These are phyloP conservation scores for Pseudogymnoascus sp. DNA, from an alignment of 2,329 filamentous ascomycete genomes.

Conservation along the genomic window DNA sequence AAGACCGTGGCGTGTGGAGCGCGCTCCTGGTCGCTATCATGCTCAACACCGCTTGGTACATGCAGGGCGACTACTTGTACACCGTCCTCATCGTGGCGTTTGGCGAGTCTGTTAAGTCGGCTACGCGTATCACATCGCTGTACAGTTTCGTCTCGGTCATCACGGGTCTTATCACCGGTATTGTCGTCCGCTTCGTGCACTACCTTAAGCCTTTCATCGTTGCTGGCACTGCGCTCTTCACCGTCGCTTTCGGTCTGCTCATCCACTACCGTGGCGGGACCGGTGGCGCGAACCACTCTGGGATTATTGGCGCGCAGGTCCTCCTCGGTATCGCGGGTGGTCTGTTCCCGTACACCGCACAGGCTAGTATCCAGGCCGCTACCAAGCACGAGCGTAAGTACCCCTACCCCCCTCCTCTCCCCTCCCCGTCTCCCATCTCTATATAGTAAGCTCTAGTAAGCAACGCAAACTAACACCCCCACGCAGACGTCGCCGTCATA, in stretches of 20 bases:
- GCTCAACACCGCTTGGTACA: constrained; percentile 51
- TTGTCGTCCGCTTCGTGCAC: constrained; percentile 48
- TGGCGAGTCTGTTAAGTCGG: constrained; percentile 45
- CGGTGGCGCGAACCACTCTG: constrained; percentile 36
- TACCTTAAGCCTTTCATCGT: constrained; percentile 57
- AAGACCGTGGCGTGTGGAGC: constrained; percentile 56
- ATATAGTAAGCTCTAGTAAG: too few relatives aligned
- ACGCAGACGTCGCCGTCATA: constrained; percentile 47
- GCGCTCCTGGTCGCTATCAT: constrained; percentile 49
- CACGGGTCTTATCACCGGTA: constrained; percentile 45
- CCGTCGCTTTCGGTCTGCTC: constrained; percentile 56
- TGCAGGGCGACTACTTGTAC: constrained; percentile 57
- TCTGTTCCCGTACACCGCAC: constrained; percentile 44
- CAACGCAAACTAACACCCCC: constrained; percentile 8
- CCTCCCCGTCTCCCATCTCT: background rate
- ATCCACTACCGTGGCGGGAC: constrained; percentile 52
- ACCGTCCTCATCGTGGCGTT: constrained; percentile 54
- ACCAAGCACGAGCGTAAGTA: constrained; percentile 36
- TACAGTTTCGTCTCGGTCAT: constrained; percentile 52
- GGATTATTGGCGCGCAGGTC: constrained; percentile 54
- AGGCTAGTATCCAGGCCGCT: constrained; percentile 42
- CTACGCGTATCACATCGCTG: constrained; percentile 50
- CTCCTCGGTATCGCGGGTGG: constrained; percentile 55
- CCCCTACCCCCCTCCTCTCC: background rate
- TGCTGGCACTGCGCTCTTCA: constrained; percentile 48